Conservation (phyloP, 1,284 basidiomycete genomes). For the Tilletia setariae region DNA sequence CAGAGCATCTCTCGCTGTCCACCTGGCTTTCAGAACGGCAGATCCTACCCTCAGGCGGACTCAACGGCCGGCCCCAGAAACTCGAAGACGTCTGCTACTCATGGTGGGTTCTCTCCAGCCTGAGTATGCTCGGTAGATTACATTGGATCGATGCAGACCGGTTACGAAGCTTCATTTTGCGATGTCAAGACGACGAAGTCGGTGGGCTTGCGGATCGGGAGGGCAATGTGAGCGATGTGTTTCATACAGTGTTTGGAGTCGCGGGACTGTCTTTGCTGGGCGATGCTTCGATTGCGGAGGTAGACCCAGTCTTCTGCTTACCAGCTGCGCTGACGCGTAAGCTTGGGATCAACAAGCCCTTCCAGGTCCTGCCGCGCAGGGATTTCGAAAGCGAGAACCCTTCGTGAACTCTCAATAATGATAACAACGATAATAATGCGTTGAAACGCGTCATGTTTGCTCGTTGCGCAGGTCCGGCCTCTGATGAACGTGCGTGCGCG, state of each 20-base stretch:
- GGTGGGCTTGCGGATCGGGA: conserved; percentile 94
- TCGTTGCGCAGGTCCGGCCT: too few species aligned
- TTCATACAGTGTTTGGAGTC: conserved; percentile 89
- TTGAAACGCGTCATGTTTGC: too few species aligned
- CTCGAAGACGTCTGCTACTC: conserved; percentile 98
- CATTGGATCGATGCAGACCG: conserved; percentile 88
- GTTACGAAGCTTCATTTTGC: conserved; percentile 75
- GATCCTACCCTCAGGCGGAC: conserved; percentile 75
- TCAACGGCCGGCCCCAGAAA: conserved; percentile 95
- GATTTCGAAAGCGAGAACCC: background rate
- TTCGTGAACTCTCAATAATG: background rate
- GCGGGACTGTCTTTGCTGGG: conserved; percentile 85
- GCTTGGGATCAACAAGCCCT: conserved; percentile 38
- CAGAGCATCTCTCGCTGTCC: conserved; percentile 64
- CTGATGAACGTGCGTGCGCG: too few species aligned
- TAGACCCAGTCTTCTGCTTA: conserved; percentile 97
- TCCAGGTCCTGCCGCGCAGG: conserved; percentile 23
- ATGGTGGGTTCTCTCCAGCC: conserved; percentile 88
- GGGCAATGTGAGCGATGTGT: conserved; percentile 90
- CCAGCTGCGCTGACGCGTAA: conserved; percentile 67
- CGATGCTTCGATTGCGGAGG: conserved; percentile 74
- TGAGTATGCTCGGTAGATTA: conserved; percentile 79
- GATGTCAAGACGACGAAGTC: conserved; percentile 82
- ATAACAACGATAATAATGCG: background rate
- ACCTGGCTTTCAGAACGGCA: conserved; percentile 95